A percentile compares a stretch with the other conserved stretches of the same genome.
These are phyloP conservation scores for Phialophora macrospora DNA, from an alignment of 2,329 filamentous ascomycete species.

Conservation along the genomic window DNA sequence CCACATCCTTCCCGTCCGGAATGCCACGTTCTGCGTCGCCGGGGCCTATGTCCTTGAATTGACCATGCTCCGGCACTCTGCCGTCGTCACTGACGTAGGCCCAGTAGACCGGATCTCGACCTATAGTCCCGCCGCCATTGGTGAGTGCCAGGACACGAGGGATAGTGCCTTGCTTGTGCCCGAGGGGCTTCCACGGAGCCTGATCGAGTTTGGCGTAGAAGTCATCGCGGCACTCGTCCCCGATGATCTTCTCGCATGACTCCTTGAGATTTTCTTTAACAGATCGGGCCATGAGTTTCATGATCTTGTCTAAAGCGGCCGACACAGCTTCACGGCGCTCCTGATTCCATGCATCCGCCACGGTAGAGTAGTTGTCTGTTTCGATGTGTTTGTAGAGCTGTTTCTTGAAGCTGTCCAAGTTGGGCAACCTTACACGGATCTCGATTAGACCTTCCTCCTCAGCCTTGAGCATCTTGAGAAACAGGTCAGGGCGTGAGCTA, in stretches of 20 bases:
- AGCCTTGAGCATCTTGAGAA: constrained; percentile 95
- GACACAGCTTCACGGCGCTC: constrained; percentile 85
- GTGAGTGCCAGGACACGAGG: constrained; percentile 87
- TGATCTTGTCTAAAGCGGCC: constrained; percentile 77
- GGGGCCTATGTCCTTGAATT: constrained; percentile 75
- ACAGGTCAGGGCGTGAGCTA: constrained; percentile 82
- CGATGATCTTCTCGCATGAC: constrained; percentile 89
- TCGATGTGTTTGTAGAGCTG: constrained; percentile 82
- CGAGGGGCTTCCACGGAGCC: constrained; percentile 92
- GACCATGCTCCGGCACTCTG: constrained; percentile 84
- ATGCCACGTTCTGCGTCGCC: constrained; percentile 69
- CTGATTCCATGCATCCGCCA: constrained; percentile 92
- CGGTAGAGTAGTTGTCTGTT: constrained; percentile 92
- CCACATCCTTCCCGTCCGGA: constrained; percentile 67
- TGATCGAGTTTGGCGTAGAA: constrained; percentile 91
- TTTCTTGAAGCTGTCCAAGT: constrained; percentile 74
- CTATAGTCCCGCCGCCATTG: constrained; percentile 78
- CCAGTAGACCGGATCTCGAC: constrained; percentile 80
- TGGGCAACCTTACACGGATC: constrained; percentile 77
- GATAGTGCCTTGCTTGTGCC: constrained; percentile 83
- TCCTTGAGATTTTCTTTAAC: constrained; percentile 94
- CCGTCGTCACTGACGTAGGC: constrained; percentile 93
- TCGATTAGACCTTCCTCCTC: constrained; percentile 93
- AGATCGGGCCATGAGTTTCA: constrained; percentile 82
- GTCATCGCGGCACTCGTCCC: constrained; percentile 84